These are phyloP conservation scores for Myxozyma lipomycoides DNA, from an alignment of 805 yeast species.

Conservation along the genomic window DNA sequence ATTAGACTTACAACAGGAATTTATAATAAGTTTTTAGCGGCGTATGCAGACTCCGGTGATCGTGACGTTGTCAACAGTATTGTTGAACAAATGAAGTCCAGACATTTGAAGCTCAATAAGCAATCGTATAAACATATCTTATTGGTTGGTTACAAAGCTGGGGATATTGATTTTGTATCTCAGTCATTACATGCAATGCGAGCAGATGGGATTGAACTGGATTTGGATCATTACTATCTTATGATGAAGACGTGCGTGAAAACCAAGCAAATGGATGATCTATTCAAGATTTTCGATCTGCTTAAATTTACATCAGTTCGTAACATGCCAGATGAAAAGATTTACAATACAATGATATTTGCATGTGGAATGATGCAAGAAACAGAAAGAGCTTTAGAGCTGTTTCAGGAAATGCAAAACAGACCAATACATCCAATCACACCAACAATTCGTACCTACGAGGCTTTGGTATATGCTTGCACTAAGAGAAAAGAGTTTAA, in stretches of 20 bases:
- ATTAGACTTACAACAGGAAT: slow-evolving; percentile 1
- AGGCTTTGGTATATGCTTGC: slow-evolving; percentile 66
- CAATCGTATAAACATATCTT: background rate
- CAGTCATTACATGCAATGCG: slow-evolving; percentile 28
- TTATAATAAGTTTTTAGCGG: slow-evolving; percentile 34
- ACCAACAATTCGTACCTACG: slow-evolving; percentile 47
- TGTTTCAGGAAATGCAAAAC: slow-evolving; percentile 63
- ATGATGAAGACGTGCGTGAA: slow-evolving; percentile 19
- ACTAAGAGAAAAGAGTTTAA: slow-evolving; percentile 48
- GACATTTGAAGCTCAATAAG: background rate
- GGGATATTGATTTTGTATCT: slow-evolving; percentile 19
- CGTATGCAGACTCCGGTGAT: slow-evolving; percentile 35
- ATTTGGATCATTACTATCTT: slow-evolving; percentile 18
- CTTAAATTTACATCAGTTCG: slow-evolving; percentile 72
- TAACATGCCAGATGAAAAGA: slow-evolving; percentile 61
- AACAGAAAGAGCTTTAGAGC: slow-evolving; percentile 69
- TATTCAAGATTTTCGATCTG: slow-evolving; percentile 70
- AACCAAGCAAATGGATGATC: slow-evolving; percentile 50
- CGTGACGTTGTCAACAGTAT: slow-evolving; percentile 28
- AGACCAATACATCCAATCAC: slow-evolving; percentile 37
- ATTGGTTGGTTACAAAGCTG: slow-evolving; percentile 24
- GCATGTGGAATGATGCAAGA: slow-evolving; percentile 59
- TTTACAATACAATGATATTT: slow-evolving; percentile 70
- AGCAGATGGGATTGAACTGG: slow-evolving; percentile 33
- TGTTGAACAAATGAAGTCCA: slow-evolving; percentile 26